Conservation (phyloP, 805 yeast genomes). For the Wickerhamiella kazuoi region DNA sequence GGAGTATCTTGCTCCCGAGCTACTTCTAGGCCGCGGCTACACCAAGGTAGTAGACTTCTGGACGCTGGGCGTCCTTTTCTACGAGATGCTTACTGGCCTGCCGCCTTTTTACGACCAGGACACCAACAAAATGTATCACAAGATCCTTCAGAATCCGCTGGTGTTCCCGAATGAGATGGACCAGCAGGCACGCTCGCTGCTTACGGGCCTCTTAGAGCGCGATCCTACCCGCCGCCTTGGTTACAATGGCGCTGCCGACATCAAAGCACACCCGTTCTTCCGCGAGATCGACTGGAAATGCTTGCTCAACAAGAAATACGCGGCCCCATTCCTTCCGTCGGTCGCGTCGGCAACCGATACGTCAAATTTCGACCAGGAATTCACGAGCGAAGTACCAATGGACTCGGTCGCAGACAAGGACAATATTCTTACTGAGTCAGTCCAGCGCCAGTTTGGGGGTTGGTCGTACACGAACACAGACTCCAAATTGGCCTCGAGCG, state of each 20-base stretch:
- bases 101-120: constrained; percentile 97
- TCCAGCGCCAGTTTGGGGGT: constrained; percentile 96
- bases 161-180: constrained; percentile 80
- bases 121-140: constrained; percentile 80
- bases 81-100: constrained; percentile 91
- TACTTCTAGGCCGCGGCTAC: constrained; percentile 79
- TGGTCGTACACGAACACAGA: constrained; percentile 58
- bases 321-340: constrained; percentile 89
- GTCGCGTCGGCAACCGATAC: constrained; percentile 78
- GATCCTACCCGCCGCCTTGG: constrained; percentile 74
- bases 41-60: constrained; percentile 96
- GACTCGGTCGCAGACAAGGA: constrained; percentile 87
- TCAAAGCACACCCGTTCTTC: constrained; percentile 71
- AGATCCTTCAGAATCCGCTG: constrained; percentile 76
- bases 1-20: constrained; percentile 90
- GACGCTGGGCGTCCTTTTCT: constrained; percentile 86
- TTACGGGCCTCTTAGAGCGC: constrained; percentile 57
- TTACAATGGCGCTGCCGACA: constrained; percentile 63
- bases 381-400: constrained; percentile 81
- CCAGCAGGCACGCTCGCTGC: constrained; percentile 64
- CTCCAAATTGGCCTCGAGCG: constrained; percentile 19
- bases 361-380: constrained; percentile 72
- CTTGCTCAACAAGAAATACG: constrained; percentile 65
- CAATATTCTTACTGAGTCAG: constrained; percentile 64
- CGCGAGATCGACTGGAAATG: constrained; percentile 80